A percentile compares a stretch with the other conserved stretches of the same genome.
Conservation (phyloP, 2,329 filamentous ascomycete genomes). For the Fusarium irregulare region DNA sequence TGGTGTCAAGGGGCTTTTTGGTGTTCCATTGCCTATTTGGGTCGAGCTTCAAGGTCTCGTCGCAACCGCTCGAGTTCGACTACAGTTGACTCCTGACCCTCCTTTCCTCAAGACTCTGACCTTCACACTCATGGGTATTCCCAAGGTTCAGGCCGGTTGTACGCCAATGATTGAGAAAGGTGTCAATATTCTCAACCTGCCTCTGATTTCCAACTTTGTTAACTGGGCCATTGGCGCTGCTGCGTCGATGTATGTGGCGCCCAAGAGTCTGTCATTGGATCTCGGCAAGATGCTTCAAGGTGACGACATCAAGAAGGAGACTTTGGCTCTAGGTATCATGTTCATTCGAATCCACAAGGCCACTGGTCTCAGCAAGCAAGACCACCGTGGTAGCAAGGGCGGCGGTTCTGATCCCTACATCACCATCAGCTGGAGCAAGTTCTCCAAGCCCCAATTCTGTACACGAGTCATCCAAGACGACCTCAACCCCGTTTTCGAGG, state of each 20-base stretch:
- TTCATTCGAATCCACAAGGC: constrained; percentile 94
- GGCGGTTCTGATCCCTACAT: constrained; percentile 97
- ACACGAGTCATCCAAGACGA: constrained; percentile 96
- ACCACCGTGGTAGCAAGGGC: constrained; percentile 80
- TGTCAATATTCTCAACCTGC: constrained; percentile 90
- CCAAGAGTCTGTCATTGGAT: constrained; percentile 93
- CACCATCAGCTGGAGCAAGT: constrained; percentile 94
- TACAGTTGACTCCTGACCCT: constrained; percentile 89
- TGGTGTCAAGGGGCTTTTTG: constrained; percentile 88
- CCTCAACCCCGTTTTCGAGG: constrained; percentile 91
- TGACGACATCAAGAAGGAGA: constrained; percentile 92
- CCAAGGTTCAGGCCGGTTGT: constrained; percentile 89
- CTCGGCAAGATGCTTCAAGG: constrained; percentile 90
- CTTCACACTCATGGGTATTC: constrained; percentile 93
- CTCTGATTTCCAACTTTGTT: constrained; percentile 94
- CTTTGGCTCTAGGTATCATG: constrained; percentile 85
- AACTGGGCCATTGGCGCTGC: constrained; percentile 93
- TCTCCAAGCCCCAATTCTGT: constrained; percentile 97
- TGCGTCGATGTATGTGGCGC: constrained; percentile 90
- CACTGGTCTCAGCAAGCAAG: constrained; percentile 89
- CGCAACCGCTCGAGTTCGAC: constrained; percentile 82
- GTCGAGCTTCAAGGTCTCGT: constrained; percentile 93
- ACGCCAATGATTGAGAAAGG: constrained; percentile 92
- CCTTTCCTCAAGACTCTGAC: constrained; percentile 93
- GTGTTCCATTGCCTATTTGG: constrained; percentile 86